Evolutionary conservation across 306 rosid species (phyloP).

Genomic region (Alnus rubra): DNA sequence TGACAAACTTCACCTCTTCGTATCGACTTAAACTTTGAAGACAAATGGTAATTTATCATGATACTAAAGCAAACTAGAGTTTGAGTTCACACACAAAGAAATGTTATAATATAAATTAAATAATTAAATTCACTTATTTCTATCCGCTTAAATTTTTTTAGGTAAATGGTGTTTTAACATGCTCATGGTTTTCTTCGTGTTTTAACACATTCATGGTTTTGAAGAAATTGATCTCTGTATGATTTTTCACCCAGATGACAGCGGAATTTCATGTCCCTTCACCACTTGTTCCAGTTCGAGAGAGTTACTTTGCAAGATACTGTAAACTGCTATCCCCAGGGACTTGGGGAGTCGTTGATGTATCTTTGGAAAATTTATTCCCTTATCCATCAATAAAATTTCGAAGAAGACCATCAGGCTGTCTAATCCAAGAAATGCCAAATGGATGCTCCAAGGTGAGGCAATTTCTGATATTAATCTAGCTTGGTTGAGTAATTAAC

Average conservation of each 20-base stretch:
- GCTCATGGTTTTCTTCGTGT: too few species aligned
- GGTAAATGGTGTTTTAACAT: too few species aligned
- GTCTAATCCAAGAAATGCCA: slow-evolving; percentile 44
- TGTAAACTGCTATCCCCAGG: slow-evolving; percentile 37
- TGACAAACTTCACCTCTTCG: too few species aligned
- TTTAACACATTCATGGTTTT: not conserved
- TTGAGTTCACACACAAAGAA: too few species aligned
- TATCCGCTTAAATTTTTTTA: too few species aligned
- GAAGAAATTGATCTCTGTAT: not conserved
- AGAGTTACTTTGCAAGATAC: slow-evolving; percentile 55
- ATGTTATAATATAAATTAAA: too few species aligned
- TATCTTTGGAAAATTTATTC: slow-evolving; percentile 50
- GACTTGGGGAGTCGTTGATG: slow-evolving; percentile 62
- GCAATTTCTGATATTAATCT: not conserved
- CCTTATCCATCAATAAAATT: slow-evolving; percentile 33
- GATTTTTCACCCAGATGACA: slow-evolving; percentile 32
- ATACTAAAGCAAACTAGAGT: too few species aligned
- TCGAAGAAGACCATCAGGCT: slow-evolving; percentile 60
- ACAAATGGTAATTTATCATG: too few species aligned
- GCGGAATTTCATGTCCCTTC: slow-evolving; percentile 52
- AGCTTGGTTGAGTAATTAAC: not conserved
- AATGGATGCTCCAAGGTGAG: slow-evolving; percentile 47
- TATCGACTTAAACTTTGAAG: too few species aligned
- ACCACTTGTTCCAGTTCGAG: slow-evolving; percentile 37
- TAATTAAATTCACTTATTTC: too few species aligned